Base-by-base conservation (phyloP, 2,329 filamentous ascomycete genomes). In the Aspergillus ruber region DNA sequence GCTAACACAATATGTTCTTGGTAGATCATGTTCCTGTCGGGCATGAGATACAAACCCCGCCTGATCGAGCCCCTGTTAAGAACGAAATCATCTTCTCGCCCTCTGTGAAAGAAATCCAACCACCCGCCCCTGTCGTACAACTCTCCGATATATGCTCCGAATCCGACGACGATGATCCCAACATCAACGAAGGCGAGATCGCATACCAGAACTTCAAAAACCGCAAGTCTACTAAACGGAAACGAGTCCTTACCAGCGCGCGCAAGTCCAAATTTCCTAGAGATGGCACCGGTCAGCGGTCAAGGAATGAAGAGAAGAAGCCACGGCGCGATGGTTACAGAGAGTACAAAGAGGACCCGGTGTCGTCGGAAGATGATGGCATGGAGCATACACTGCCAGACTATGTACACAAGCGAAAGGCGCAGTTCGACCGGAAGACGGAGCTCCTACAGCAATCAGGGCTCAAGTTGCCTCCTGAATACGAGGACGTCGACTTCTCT, bases 401-500 rank as follows among this genome's bases (percentile, higher is more conserved):
- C 17, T 91, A 95, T 62, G 64, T 95, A 23, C 76, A 79, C 53
- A 69, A 78, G 18, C 80, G 91, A n/a, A 79, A 85, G 20, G 72
- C 67, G n/a, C 69, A 76, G 18, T 90, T 95, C 59, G 85, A 93
- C 46, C 70, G 76, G 41, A 73, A 77, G n/a, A 72, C 71, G 42
- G 74, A 81, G 32, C 66, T 66, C 23, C 70, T 90, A 42, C 80
- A 82, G 48, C 80, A 85, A 47, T 80, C 79, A 5, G 88, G 86
- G 0, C 71, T 96, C 39, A 83, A 80, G 52, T 66, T 94, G 2
- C 89, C 93, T 0, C 93, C 93, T 0, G 79, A 81, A 43, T 95
- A 86, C 61, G 79, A 83, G 1, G 83, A 84, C 42, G 75, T 96
- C 13, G 76, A 86, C 8, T 90, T 95, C 54, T 86, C 84, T 0